A percentile compares a stretch with the other conserved stretches of the same genome.
Evolutionary conservation across 2,329 filamentous ascomycete genomes (phyloP).

Genomic region (Davidsoniella eucalypti): DNA sequence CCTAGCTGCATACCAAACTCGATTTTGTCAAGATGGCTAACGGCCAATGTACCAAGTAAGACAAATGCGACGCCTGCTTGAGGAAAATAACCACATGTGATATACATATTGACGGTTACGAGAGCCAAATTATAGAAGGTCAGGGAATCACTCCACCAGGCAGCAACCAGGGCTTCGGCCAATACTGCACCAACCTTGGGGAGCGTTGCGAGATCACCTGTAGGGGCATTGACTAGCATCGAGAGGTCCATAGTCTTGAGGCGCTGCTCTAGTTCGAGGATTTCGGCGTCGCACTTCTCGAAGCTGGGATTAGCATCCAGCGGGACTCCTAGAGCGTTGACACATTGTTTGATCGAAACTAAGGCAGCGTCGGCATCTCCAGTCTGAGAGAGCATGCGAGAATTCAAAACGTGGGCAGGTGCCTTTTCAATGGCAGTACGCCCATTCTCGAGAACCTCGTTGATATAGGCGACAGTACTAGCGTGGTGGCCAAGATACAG

Average conservation of each 20-base stretch:
- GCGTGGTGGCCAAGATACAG: slow-evolving; percentile 59
- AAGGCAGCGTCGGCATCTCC: slow-evolving; percentile 59
- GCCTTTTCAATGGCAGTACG: slow-evolving; percentile 63
- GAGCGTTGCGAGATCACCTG: slow-evolving; percentile 33
- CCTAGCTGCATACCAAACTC: slow-evolving; percentile 51
- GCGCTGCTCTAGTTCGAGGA: slow-evolving; percentile 43
- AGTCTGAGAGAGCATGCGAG: slow-evolving; percentile 57
- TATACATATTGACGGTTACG: slow-evolving; percentile 48
- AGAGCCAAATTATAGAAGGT: slow-evolving; percentile 58
- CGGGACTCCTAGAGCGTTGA: slow-evolving; percentile 50
- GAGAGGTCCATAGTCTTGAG: slow-evolving; percentile 40
- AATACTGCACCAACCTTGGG: slow-evolving; percentile 53
- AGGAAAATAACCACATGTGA: slow-evolving; percentile 47
- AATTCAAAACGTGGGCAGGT: slow-evolving; percentile 68
- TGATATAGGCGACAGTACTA: slow-evolving; percentile 51
- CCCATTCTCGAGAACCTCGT: slow-evolving; percentile 53
- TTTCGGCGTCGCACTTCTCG: slow-evolving; percentile 62
- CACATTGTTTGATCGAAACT: slow-evolving; percentile 50
- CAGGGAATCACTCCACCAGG: slow-evolving; percentile 56
- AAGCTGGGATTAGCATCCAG: slow-evolving; percentile 51
- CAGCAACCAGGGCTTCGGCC: slow-evolving; percentile 50
- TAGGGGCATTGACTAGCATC: slow-evolving; percentile 22
- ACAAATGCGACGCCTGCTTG: slow-evolving; percentile 55
- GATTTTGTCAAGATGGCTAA: slow-evolving; percentile 55
- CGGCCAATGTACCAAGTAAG: slow-evolving; percentile 48